phyloP scores from a whole-genome alignment of 306 rosid species.

The Clitoria ternatea region DNA sequence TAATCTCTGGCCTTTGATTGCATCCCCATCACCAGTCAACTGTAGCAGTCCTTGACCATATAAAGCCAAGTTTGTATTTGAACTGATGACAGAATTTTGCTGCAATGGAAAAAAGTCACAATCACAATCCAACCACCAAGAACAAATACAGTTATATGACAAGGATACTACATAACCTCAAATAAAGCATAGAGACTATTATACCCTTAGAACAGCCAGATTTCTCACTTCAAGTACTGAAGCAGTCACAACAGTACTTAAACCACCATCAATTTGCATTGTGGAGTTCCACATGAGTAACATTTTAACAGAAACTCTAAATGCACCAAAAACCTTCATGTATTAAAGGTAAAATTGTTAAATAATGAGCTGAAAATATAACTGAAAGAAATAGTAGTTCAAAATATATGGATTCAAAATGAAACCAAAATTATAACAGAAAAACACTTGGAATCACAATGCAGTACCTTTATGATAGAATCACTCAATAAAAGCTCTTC shows the following conservation, averaged over 20 bases:
- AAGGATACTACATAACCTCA: constrained; percentile 11
- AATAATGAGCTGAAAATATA: constrained; percentile 11
- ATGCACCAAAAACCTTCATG: constrained; percentile 95
- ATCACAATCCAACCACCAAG: constrained; percentile 26
- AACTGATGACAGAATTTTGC: constrained; percentile 83
- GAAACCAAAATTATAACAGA: not conserved
- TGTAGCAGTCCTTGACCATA: constrained; percentile 95
- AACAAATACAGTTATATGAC: constrained; percentile 15
- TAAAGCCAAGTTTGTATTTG: constrained; percentile 87
- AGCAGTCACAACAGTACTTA: constrained; percentile 72
- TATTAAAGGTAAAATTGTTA: constrained; percentile 20
- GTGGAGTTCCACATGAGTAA: constrained; percentile 92
- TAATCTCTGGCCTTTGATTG: constrained; percentile 87
- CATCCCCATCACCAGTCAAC: constrained; percentile 87
- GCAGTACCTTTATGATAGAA: constrained; percentile 75
- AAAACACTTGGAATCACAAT: constrained; percentile 21
- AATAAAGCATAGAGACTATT: constrained; percentile 27
- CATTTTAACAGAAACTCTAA: constrained; percentile 95
- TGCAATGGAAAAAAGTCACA: constrained; percentile 44
- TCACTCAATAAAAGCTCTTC: constrained; percentile 99
- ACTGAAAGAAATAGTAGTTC: constrained; percentile 6
- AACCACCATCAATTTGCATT: constrained; percentile 84
- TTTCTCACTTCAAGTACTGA: constrained; percentile 96
- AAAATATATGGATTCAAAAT: constrained; percentile 23
- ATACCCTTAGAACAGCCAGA: constrained; percentile 90